Percentiles rank a stretch among this genome's conserved stretches.
These are phyloP conservation scores for Volvariella volvacea DNA, from an alignment of 1,284 basidiomycete genomes.

Conservation along the genomic window DNA sequence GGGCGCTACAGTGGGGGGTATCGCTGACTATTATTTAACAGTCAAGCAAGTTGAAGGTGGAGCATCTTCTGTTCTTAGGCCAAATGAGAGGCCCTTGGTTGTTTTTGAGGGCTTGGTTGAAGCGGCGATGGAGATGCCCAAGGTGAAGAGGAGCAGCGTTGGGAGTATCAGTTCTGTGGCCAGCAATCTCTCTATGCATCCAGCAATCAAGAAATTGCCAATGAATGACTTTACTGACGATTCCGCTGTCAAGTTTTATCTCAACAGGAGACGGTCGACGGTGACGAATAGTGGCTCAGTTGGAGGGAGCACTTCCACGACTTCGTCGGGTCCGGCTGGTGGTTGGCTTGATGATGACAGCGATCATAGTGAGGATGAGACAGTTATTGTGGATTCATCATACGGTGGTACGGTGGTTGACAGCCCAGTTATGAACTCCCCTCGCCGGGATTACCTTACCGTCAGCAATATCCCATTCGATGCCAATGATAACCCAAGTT, in stretches of 20 bases:
- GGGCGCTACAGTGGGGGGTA: constrained; percentile 10
- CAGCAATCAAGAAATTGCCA: constrained; percentile 86
- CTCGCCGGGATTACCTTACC: constrained; percentile 28
- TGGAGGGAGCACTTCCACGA: constrained; percentile 14
- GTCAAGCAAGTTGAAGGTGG: constrained; percentile 86
- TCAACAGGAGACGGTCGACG: constrained; percentile 54
- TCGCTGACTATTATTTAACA: constrained; percentile 79
- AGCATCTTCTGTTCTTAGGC: constrained; percentile 66
- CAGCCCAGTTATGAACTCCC: background rate
- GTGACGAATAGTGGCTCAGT: constrained; percentile 21
- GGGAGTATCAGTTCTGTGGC: constrained; percentile 90
- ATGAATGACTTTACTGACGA: constrained; percentile 99
- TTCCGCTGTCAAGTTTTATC: constrained; percentile 92
- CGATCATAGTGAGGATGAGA: constrained; percentile 32
- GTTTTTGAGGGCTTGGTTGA: constrained; percentile 85
- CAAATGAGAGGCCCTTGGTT: constrained; percentile 74
- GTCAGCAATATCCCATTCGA: constrained; percentile 28
- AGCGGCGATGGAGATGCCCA: constrained; percentile 71
- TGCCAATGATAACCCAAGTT: constrained; percentile 33
- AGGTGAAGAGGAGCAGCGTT: constrained; percentile 88
- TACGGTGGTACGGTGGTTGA: constrained; percentile 2
- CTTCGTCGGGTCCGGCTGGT: background rate
- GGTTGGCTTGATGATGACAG: constrained; percentile 25
- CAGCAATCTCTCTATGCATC: constrained; percentile 88
- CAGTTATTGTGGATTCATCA: background rate